These are phyloP conservation scores for Lycium ferocissimum DNA, from an alignment of 257 asterid species.

Conservation along the genomic window DNA sequence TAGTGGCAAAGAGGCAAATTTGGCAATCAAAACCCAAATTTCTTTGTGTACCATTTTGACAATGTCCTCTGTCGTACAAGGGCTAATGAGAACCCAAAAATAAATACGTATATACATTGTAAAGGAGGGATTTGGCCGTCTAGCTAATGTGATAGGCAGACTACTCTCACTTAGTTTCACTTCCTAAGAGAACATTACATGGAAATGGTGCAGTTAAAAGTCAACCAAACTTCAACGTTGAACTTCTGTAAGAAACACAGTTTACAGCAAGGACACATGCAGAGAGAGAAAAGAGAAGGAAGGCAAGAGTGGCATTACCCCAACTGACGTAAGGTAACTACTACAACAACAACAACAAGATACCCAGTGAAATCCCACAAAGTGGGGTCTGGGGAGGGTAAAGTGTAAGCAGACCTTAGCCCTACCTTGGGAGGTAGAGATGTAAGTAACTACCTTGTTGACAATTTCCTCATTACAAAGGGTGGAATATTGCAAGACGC, in stretches of 20 bases:
- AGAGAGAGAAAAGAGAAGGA: background rate
- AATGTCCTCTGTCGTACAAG: background rate
- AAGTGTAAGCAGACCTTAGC: no score
- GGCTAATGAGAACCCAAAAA: background rate
- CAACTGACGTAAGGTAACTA: background rate
- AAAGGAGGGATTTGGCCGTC: background rate
- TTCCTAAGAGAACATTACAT: background rate
- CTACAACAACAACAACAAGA: no score
- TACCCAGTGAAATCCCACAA: no score
- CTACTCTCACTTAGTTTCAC: constrained; percentile 17
- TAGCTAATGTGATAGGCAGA: constrained; percentile 4
- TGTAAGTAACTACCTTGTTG: background rate
- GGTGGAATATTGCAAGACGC: background rate
- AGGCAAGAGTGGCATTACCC: background rate
- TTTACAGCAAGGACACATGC: constrained; percentile 20
- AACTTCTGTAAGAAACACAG: background rate
- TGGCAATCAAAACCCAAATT: no score
- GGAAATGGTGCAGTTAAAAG: background rate
- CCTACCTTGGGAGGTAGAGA: no score
- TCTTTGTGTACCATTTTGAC: background rate
- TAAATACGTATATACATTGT: no score
- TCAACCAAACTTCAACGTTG: constrained; percentile 12
- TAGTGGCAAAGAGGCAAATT: background rate
- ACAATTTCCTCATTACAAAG: background rate
- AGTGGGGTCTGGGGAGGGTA: no score